Base-by-base conservation (phyloP, 306 rosid species). In the Quercus berberidifolia region DNA sequence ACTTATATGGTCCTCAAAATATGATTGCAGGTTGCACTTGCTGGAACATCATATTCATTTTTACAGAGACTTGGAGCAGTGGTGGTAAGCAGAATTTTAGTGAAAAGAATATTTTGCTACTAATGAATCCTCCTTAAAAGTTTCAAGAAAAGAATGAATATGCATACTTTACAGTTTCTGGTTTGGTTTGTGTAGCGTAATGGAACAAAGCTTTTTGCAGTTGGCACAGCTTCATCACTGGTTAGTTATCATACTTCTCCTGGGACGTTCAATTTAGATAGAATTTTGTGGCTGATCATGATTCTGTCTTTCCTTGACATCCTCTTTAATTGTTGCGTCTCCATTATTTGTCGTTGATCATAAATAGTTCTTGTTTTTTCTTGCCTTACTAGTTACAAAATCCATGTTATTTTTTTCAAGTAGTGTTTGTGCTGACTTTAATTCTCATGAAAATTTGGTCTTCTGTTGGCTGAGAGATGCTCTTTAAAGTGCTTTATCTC, bases 201-300 rank as follows among this genome's bases (percentile, higher is more conserved):
- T 76, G 98, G 98, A 31, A 12, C 89, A 78, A 94, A 94, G 92
- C 98, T 94, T 80, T 94, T 94, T 80, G 96, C 90, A 6, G 97
- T 94, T 70, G 98, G 98, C 74, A 86, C 97, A 63, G 94, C 89
- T 54, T 92, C 98, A 46, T 94, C 98, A 69, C 90, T 94, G 98
- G 98, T 94, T 79, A 81, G 92, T 85, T 79, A 51, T 63, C 33
- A 3, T 72, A 51, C 63, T 46, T 69, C 74, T 69, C 74, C 69
- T 9, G 56, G 56, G 56, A 4, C 6, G 73, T 26, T 74, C 70
- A 25, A 49, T 33, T 59, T 60, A 28, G 41, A 64, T 71, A 41
- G 55, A 15, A 7, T 65, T 78, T 54, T 8, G 35, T 54, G 55
- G 67, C 51, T 83, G 67, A 55, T 55, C 52, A 20, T 43, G 23